Evolutionary conservation across 2,329 filamentous ascomycete species (phyloP), one percentile per base, ranked within the genome.

Genomic region (Fusarium anguioides): DNA sequence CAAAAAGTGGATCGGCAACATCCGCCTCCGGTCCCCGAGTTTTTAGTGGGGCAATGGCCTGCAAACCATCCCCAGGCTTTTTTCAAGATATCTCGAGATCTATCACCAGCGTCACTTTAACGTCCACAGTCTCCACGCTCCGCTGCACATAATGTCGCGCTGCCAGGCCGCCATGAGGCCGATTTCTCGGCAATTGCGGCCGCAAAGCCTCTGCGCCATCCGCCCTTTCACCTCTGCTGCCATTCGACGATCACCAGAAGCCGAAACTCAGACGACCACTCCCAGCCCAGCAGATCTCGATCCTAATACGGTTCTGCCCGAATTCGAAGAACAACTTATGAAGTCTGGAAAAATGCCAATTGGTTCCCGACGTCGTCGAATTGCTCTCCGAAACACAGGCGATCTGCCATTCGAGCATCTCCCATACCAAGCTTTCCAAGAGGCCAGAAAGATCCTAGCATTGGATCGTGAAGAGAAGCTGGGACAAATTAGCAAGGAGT

Each of bases 341-440:
- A 87, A 87, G 75, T 81, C 86, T 68, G 90, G 92, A 53, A 84
- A 88, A 41, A 84, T 87, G 64, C 93, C 93, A 50, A 83, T 97
- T 72, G 94, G 94, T 48, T 97, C 94, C 42, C 89, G 94, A 72
- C 88, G 94, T 83, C 90, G 94, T 66, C 90, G 95, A 76, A 87
- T 89, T 26, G 91, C 91, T 26, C 78, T 94, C 62, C 88, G 85
- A 74, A 87, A 82, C 72, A 86, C 82, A 35, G 81, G 85, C 64
- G 86, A 90, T 73, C 82, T 97, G 47, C 93, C 94, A 24, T 97
- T 99, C 76, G 93, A 97, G 82, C 91, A 95, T 76, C 83, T 99
- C 70, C 96, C 96, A 18, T 99, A 96, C 81, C 95, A 98, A 84
- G 96, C 93, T 80, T 99, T 98, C 82, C 96, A 99, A 81, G 94